Conservation (phyloP, 2,329 filamentous ascomycete genomes). For the Fusarium sp. region DNA sequence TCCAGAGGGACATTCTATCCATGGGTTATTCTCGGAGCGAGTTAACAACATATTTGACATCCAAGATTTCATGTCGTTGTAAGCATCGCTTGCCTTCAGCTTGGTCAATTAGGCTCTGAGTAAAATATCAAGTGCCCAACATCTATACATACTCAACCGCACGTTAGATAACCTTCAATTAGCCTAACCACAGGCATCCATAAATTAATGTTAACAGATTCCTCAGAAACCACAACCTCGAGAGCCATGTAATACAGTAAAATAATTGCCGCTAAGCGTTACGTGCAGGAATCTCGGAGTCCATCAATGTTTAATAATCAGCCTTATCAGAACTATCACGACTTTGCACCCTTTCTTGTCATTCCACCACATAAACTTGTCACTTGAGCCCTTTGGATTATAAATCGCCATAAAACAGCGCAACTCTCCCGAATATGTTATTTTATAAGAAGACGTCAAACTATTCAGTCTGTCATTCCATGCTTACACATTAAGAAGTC, state of each 20-base stretch:
- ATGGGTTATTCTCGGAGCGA: no score
- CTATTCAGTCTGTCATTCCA: background rate
- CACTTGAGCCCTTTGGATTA: background rate
- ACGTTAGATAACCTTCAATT: background rate
- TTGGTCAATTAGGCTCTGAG: background rate
- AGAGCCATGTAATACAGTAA: no score
- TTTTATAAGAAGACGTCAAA: background rate
- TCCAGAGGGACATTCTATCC: background rate
- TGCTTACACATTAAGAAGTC: background rate
- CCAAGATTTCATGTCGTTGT: background rate
- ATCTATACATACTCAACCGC: background rate
- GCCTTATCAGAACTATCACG: background rate
- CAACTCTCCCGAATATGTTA: no score
- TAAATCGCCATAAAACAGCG: background rate
- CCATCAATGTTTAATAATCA: background rate
- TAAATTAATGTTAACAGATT: no score
- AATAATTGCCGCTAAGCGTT: no score
- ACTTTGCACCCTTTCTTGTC: background rate
- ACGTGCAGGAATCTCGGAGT: background rate
- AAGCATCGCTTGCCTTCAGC: background rate
- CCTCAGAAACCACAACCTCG: no score
- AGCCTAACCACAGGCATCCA: no score
- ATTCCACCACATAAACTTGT: background rate
- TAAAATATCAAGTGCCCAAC: background rate
- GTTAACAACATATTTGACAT: background rate